Conservation (phyloP, 2,329 filamentous ascomycete species). For the Fusarium camptoceras region DNA sequence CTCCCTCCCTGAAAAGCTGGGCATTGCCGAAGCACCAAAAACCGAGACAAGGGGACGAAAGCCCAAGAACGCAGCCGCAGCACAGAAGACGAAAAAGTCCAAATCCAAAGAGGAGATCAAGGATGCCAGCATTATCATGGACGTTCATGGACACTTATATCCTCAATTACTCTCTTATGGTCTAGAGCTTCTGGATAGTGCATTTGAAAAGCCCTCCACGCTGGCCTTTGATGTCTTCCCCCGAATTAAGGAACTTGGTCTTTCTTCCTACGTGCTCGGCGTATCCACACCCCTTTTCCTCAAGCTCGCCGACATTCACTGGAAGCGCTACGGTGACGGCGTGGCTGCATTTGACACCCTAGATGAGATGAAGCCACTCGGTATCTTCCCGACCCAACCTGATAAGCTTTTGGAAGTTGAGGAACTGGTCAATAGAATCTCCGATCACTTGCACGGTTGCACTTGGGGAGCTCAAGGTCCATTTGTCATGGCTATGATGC, state of each 20-base stretch:
- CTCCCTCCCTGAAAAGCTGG: slow-evolving; percentile 65
- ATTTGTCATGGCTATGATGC: slow-evolving; percentile 55
- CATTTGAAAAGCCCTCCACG: slow-evolving; percentile 69
- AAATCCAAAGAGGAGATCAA: slow-evolving; percentile 21
- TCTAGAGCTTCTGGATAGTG: slow-evolving; percentile 66
- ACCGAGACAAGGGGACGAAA: slow-evolving; percentile 15
- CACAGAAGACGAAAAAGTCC: slow-evolving; percentile 6
- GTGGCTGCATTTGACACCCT: slow-evolving; percentile 66
- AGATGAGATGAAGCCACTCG: slow-evolving; percentile 73
- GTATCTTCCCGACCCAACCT: slow-evolving; percentile 69
- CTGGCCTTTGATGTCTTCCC: slow-evolving; percentile 73
- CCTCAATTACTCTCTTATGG: slow-evolving; percentile 69
- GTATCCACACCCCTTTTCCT: slow-evolving; percentile 78
- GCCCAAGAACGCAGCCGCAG: slow-evolving; percentile 27
- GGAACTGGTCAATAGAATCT: slow-evolving; percentile 48
- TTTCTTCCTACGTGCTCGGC: slow-evolving; percentile 77
- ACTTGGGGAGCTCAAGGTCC: slow-evolving; percentile 53
- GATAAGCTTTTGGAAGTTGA: slow-evolving; percentile 37
- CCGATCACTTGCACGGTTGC: slow-evolving; percentile 51
- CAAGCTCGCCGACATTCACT: slow-evolving; percentile 70
- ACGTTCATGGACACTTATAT: slow-evolving; percentile 73
- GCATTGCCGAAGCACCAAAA: slow-evolving; percentile 55
- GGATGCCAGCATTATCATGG: slow-evolving; percentile 56
- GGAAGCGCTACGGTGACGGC: slow-evolving; percentile 70
- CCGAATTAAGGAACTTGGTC: slow-evolving; percentile 73